Evolutionary conservation across 1,139 yeast genomes (phyloP).

Genomic region (Eremothecium cymbalariae): DNA sequence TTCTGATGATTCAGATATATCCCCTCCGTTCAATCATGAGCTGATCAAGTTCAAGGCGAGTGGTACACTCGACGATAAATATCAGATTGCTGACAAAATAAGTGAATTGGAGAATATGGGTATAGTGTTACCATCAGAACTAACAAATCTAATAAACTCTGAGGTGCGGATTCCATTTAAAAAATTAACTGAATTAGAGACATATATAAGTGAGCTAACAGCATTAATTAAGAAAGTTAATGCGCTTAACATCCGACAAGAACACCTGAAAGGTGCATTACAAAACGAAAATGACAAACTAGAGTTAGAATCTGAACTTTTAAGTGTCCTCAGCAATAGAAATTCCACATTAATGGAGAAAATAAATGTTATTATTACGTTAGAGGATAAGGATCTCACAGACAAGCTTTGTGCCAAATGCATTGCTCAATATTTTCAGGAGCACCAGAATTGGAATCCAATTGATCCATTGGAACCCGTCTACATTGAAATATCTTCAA

Average conservation of each 20-base stretch:
- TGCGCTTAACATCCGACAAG: conserved; percentile 1
- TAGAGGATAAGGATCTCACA: conserved; percentile 11
- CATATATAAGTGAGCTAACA: conserved; percentile 1
- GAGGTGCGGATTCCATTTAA: neutral
- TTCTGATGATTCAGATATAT: conserved; percentile 6
- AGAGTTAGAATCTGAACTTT: neutral
- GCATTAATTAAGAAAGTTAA: conserved; percentile 2
- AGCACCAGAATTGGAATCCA: conserved; percentile 6
- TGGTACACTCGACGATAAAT: neutral
- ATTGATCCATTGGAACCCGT: conserved; percentile 2
- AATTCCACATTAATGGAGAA: conserved; percentile 2
- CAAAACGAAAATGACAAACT: too few species aligned
- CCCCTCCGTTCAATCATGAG: conserved; percentile 1
- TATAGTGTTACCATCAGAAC: conserved; percentile 1
- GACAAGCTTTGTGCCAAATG: conserved; percentile 13
- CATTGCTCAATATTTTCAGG: conserved; percentile 4
- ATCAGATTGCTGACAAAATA: neutral
- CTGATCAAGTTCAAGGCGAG: conserved; percentile 8
- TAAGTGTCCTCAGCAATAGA: neutral
- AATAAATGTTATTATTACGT: conserved; percentile 9
- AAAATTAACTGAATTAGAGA: conserved; percentile 1
- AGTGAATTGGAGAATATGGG: conserved; percentile 4
- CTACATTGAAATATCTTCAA: neutral
- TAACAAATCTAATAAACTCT: neutral
- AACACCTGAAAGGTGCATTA: neutral